Conservation (phyloP, 2,329 filamentous ascomycete genomes). For the Fusarium begoniae region DNA sequence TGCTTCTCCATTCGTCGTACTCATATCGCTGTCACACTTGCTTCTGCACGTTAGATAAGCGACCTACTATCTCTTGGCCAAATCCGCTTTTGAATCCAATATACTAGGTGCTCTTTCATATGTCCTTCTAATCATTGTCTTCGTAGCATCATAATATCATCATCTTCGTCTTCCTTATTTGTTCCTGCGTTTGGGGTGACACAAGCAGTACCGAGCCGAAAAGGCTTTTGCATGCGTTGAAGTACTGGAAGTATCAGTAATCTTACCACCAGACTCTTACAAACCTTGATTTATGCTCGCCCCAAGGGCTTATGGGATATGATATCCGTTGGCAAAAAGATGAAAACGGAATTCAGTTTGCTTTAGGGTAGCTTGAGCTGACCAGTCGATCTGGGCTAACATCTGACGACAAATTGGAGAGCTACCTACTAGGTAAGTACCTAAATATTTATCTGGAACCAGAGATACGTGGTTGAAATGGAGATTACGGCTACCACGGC, state of each 20-base stretch:
- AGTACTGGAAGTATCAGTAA: neutral
- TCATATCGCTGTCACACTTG: slow-evolving; percentile 14
- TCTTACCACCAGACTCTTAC: neutral
- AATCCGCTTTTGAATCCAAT: neutral
- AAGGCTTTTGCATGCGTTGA: neutral
- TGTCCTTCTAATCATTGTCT: neutral
- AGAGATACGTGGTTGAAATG: neutral
- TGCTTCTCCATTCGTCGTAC: neutral
- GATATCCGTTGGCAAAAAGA: neutral
- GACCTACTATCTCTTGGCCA: neutral
- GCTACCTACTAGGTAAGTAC: neutral
- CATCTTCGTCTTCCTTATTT: neutral
- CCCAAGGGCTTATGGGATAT: slow-evolving; percentile 5
- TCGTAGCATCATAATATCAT: neutral
- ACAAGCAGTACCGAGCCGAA: slow-evolving; percentile 1
- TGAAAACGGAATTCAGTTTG: too few relatives aligned
- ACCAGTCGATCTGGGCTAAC: neutral
- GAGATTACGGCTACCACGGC: too few relatives aligned
- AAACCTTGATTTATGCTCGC: slow-evolving; percentile 16
- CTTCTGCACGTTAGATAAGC: neutral
- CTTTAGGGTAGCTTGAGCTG: neutral
- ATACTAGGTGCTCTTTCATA: neutral
- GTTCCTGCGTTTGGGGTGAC: slow-evolving; percentile 26
- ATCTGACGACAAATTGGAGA: neutral
- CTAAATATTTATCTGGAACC: too few relatives aligned